phyloP scores from a whole-genome alignment of 2,329 filamentous ascomycete genomes.

The Nothophoma quercina region DNA sequence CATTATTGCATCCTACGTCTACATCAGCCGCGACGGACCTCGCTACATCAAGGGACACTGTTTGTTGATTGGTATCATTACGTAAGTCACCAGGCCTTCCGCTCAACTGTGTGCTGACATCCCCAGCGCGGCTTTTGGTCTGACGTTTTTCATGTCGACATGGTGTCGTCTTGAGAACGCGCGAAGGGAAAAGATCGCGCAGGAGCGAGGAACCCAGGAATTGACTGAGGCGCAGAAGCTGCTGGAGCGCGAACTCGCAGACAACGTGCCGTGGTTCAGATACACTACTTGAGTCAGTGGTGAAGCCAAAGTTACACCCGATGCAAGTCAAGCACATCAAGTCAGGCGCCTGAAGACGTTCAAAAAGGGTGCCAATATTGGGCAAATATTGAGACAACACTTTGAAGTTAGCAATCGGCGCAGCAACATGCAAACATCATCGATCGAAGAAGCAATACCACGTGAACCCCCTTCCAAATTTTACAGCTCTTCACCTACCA shows the following conservation, averaged over 20 bases:
- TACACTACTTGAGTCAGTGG: slow-evolving; percentile 33
- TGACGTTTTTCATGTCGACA: slow-evolving; percentile 64
- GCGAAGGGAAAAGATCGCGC: slow-evolving; percentile 57
- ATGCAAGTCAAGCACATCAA: neutral
- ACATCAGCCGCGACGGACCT: slow-evolving; percentile 53
- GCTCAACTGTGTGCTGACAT: slow-evolving; percentile 4
- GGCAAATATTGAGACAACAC: too few species aligned
- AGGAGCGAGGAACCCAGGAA: slow-evolving; percentile 55
- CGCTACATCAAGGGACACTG: slow-evolving; percentile 57
- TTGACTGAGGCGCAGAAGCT: slow-evolving; percentile 64
- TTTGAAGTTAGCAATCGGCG: too few species aligned
- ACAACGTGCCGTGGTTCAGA: slow-evolving; percentile 59
- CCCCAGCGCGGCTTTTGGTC: slow-evolving; percentile 56
- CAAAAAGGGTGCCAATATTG: too few species aligned
- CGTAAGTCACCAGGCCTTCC: slow-evolving; percentile 34
- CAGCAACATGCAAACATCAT: neutral
- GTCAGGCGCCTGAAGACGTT: neutral
- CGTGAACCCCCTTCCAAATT: neutral
- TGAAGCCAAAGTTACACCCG: too few species aligned
- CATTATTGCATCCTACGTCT: slow-evolving; percentile 66
- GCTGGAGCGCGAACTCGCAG: slow-evolving; percentile 63
- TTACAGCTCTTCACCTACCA: neutral
- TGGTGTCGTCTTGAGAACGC: slow-evolving; percentile 66
- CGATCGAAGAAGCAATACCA: neutral
- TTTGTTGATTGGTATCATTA: slow-evolving; percentile 54